Base-by-base conservation (phyloP, 2,329 filamentous ascomycete species). In the Emergomyces pasteurianus region DNA sequence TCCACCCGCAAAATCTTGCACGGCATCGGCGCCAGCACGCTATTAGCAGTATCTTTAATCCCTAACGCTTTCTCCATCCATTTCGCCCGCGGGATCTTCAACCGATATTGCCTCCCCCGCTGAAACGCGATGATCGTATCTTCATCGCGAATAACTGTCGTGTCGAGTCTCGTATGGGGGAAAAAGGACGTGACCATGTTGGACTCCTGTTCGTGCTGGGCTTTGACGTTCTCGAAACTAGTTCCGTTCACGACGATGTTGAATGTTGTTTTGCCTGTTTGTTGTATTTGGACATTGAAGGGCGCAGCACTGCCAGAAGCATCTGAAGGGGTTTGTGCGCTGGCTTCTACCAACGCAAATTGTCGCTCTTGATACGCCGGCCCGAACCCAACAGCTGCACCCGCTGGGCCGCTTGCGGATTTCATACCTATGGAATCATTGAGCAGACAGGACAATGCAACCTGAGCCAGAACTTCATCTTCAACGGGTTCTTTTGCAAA, bases 1-100 rank as follows among this genome's bases (percentile, higher is more conserved):
- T 96, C 89, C 55, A 96, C 94, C 65, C 90, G 85, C 63, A 99
- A 77, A 31, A 99, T 87, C 77, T 97, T 97, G 77, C 94, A 97
- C 1, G 94, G 94, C 94, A 99, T 99, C 0, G 94, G 94, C 26
- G 94, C 90, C 28, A 89, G 81, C 1, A 97, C 90, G 59, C 88
- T 94, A 62, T 92, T 92, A 7, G 86, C 81, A 0, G 83, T 82
- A 69, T 95, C 90, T 72, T 90, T 92, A 64, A 89, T 77, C 0
- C 92, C 92, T 8, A 96, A 79, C 0, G 90, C 91, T 75, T 95
- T 92, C 67, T 91, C 89, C 61, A 88, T 87, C 91, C 92, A 99
- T 52, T 80, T 79, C 0, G 92, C 91, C 52, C 78, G 73, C 0
- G 80, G 77, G 26, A 84, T 74, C 10, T 76, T 73, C 4, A 88